Percentiles rank a stretch among this genome's conserved stretches.
Conservation (phyloP, 805 yeast genomes). For the Ogataea paradorogensis region DNA sequence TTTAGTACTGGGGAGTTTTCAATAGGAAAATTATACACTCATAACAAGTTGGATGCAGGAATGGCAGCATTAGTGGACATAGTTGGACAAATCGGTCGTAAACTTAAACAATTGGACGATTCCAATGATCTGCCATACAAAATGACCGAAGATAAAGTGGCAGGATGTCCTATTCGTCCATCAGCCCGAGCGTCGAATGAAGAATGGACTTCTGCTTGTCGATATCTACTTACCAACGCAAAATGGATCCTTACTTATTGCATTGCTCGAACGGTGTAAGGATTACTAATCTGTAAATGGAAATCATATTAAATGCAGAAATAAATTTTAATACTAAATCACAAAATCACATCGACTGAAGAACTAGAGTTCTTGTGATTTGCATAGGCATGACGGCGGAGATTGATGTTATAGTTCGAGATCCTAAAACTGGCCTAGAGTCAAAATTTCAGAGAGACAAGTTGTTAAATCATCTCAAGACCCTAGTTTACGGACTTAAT, state of each 20-base stretch:
- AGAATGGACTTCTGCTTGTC: slow-evolving; percentile 90
- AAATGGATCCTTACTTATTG: slow-evolving; percentile 85
- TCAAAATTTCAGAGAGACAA: slow-evolving; percentile 11
- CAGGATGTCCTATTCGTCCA: slow-evolving; percentile 71
- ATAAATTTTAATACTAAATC: not conserved
- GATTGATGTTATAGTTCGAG: slow-evolving; percentile 5
- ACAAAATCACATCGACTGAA: not conserved
- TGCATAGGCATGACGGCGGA: slow-evolving; percentile 14
- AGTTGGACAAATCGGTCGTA: slow-evolving; percentile 47
- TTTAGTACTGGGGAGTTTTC: slow-evolving; percentile 72
- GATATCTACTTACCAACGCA: slow-evolving; percentile 70
- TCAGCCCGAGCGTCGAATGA: slow-evolving; percentile 60
- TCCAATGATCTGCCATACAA: slow-evolving; percentile 69
- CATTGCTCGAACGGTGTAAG: slow-evolving; percentile 33
- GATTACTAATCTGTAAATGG: slow-evolving; percentile 4
- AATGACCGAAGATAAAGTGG: slow-evolving; percentile 69
- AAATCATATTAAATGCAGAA: slow-evolving; percentile 10
- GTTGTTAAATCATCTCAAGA: slow-evolving; percentile 10
- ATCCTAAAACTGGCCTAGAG: not conserved
- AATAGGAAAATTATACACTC: slow-evolving; percentile 66
- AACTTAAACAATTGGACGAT: slow-evolving; percentile 44
- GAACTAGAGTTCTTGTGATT: not conserved
- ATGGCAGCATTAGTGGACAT: slow-evolving; percentile 75
- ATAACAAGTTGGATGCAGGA: slow-evolving; percentile 74
- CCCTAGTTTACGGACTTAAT: slow-evolving; percentile 36